Evolutionary conservation across 345 rosid species (phyloP).

Genomic region (Triadica sebifera): DNA sequence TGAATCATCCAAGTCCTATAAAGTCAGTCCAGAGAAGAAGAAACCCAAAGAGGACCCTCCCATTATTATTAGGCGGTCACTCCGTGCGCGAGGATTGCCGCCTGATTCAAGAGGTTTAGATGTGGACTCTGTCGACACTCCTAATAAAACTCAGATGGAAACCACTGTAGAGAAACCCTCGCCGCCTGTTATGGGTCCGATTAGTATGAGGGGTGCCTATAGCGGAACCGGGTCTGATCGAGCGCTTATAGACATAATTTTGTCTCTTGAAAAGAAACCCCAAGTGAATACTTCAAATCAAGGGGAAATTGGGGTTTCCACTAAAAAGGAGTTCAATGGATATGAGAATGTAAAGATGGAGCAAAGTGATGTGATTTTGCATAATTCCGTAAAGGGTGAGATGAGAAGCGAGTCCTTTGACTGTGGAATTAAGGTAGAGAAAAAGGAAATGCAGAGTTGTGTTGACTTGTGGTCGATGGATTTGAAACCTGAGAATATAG

Average conservation of each 20-base stretch:
- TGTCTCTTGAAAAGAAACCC: slow-evolving; percentile 17
- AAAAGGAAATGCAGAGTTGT: slow-evolving; percentile 27
- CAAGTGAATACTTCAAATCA: background rate
- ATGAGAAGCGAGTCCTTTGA: slow-evolving; percentile 19
- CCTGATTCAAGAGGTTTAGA: slow-evolving; percentile 55
- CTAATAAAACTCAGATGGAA: slow-evolving; percentile 4
- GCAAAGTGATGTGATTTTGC: background rate
- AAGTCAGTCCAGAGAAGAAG: slow-evolving; percentile 45
- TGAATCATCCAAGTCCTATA: slow-evolving; percentile 40
- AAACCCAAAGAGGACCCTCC: slow-evolving; percentile 45
- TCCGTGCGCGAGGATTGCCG: slow-evolving; percentile 62
- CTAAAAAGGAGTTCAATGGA: slow-evolving; percentile 10
- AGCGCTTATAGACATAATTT: slow-evolving; percentile 35
- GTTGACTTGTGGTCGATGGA: slow-evolving; percentile 43
- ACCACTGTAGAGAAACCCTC: slow-evolving; percentile 13
- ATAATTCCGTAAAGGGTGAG: slow-evolving; percentile 6
- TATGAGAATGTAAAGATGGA: too few species aligned
- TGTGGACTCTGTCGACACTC: slow-evolving; percentile 23
- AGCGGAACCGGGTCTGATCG: slow-evolving; percentile 33
- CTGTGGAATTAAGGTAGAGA: slow-evolving; percentile 27
- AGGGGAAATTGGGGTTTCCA: background rate
- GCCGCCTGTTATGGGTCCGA: slow-evolving; percentile 39
- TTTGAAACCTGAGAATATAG: slow-evolving; percentile 58
- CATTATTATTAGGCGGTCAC: slow-evolving; percentile 53
- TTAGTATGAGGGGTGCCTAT: slow-evolving; percentile 48